Base-by-base conservation (phyloP, 1,139 yeast genomes). In the Yamadazyma diospyri region DNA sequence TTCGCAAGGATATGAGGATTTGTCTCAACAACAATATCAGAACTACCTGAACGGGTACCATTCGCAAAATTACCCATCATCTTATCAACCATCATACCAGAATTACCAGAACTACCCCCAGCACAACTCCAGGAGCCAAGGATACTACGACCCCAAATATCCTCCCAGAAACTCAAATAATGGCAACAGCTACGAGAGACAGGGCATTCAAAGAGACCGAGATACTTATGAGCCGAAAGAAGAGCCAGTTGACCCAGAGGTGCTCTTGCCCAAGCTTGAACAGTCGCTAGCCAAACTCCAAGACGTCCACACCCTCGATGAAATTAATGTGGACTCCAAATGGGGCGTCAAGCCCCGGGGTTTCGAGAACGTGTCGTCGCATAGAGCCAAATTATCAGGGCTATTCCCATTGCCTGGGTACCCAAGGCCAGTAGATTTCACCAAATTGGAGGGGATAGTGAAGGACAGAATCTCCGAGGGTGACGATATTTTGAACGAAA, bases 291-390 rank as follows among this genome's bases (percentile, higher is more conserved):
- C 37, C 11, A 36, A 41, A 6, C 41, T 64, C 4, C 45, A 43
- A 16, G 48, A 53, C 8, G 48, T 50, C 1, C 47, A 49, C 5
- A 38, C 55, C 2, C 45, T 67, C 12, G 60, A 56, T 6, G 55
- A 57, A 17, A 46, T 65, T 15, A 63, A 78, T 25, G 50, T 66
- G 6, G 74, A 70, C 24, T 68, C 84, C 0, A 60, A 70, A 34
- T 88, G 96, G 96, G 95, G 88, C 31, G 63, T 74, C 11, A 70
- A 72, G 21, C 89, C 95, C 0, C 61, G 68, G 29, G 94, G 89
- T 0, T 85, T 83, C 53, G 94, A 86, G 48, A 70, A 73, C 9
- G 79, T 85, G 3, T 73, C 86, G 2, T 84, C 94, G 0, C 87
- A 80, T 43, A 69, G 84, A 43, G 95, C 95, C 4, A 88, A 88